Conservation (phyloP, 2,329 filamentous ascomycete species). For the Chrysoporthe puriensis region DNA sequence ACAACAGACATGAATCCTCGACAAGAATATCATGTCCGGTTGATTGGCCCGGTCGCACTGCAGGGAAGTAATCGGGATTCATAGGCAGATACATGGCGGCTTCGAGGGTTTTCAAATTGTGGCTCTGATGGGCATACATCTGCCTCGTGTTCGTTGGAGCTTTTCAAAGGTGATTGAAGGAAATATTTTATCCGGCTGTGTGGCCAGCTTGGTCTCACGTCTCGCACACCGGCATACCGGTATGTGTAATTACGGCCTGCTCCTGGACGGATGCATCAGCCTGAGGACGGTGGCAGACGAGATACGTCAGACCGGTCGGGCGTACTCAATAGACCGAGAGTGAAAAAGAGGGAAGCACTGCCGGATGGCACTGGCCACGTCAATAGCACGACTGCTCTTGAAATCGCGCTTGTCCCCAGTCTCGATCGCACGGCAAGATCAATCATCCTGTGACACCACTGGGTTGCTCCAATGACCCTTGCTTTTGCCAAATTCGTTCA, state of each 20-base stretch:
- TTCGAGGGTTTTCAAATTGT: not conserved
- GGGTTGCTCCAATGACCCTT: not conserved
- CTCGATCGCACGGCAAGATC: not conserved
- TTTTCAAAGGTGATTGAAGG: conserved; percentile 23
- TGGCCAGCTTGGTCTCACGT: conserved; percentile 13
- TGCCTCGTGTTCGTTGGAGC: not conserved
- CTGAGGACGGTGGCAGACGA: not conserved
- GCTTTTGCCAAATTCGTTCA: not conserved
- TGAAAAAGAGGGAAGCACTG: not conserved
- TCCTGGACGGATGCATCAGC: conserved; percentile 19
- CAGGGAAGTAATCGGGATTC: conserved; percentile 6
- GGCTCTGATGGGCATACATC: not conserved
- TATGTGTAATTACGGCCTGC: conserved; percentile 4
- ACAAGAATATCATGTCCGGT: not conserved
- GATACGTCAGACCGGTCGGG: conserved; percentile 16
- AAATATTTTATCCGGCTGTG: conserved; percentile 22
- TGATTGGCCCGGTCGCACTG: conserved; percentile 9
- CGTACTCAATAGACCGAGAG: not conserved
- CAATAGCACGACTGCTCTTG: not conserved
- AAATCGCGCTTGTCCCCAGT: not conserved
- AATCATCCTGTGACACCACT: not conserved
- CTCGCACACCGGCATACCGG: conserved; percentile 21
- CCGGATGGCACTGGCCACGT: not conserved
- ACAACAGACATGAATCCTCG: conserved; percentile 13
- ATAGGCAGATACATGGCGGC: not conserved